Evolutionary conservation across 345 rosid species (phyloP), one percentile per base, ranked within the genome.

Genomic region (Sonneratia alba): DNA sequence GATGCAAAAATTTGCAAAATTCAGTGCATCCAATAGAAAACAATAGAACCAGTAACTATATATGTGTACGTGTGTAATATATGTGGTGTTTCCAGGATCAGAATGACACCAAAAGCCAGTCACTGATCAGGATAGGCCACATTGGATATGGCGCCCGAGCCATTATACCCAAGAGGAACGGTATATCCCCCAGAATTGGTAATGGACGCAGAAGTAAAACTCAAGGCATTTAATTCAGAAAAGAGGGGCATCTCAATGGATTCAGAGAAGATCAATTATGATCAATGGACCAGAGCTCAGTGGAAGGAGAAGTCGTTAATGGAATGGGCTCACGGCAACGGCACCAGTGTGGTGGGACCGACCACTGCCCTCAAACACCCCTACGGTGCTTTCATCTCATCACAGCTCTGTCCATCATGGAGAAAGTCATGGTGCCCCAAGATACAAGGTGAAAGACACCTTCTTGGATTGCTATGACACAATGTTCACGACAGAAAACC

Each of bases 231-330:
- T 22, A 9, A 13, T 0, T 10, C 34, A 13, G 24, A 3, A 13
- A 10, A 9, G 19, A 5, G 21, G 32, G 12, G 8, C 9, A 6
- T 56, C 11, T 21, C 32, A 18, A 15, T 27, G 32, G 32, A 56
- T 21, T 16, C 57, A 53, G 2, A 6, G n/a, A 18, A 13, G 0
- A 21, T 15, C 57, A 22, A 57, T n/a, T 57, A 27, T 3, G 22
- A 27, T 42, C 7, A 24, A 49, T 15, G 21, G 2, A 45, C 36
- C 11, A 47, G 42, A 47, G 97, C 96, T 94, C 97, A 89, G 98
- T 85, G 98, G 98, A 94, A 91, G 97, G 97, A 94, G 96, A 91
- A 91, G 96, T 94, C 97, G 90, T 88, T 86, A 51, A 65, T 38
- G 57, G 63, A 16, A 72, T 70, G 80, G 81, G 97, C 90, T 91